Percentiles rank a stretch among this genome's conserved stretches.
Evolutionary conservation across 2,329 filamentous ascomycete genomes (phyloP).

Genomic region (Fusarium pseudonygamai): DNA sequence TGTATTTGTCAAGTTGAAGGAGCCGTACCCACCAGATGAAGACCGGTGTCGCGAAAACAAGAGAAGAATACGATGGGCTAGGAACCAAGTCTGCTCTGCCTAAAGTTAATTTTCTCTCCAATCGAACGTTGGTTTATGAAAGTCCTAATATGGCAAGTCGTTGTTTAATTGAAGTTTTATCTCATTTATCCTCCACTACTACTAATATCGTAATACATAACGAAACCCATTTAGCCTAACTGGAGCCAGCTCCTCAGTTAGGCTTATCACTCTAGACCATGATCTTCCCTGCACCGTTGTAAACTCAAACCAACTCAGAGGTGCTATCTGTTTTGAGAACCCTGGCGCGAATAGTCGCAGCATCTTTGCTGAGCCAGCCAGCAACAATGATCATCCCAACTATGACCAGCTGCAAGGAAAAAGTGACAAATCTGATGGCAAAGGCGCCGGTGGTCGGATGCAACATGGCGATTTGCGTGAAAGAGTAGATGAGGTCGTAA

Average conservation of each 20-base stretch:
- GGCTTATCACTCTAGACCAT: fast-evolving
- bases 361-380: neutral
- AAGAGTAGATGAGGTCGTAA: neutral
- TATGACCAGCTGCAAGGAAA: neutral
- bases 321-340: neutral
- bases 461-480: neutral
- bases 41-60: neutral
- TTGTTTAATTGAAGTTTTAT: fast-evolving
- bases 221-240: fast-evolving
- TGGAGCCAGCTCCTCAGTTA: neutral
- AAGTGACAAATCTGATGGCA: neutral
- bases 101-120: too few species aligned
- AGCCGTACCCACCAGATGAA: neutral
- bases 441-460: neutral
- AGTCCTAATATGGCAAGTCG: fast-evolving
- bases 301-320: neutral
- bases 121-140: fast-evolving
- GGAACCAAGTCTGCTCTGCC: neutral
- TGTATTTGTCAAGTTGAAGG: neutral
- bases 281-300: fast-evolving
- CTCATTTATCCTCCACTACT: neutral
- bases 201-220: fast-evolving
- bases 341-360: neutral
- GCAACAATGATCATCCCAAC: neutral
- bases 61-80: neutral